Evolutionary conservation across 164 flowering plant genomes (phyloP), one percentile per base, ranked within the genome.

Genomic region (Pachysandra terminalis): DNA sequence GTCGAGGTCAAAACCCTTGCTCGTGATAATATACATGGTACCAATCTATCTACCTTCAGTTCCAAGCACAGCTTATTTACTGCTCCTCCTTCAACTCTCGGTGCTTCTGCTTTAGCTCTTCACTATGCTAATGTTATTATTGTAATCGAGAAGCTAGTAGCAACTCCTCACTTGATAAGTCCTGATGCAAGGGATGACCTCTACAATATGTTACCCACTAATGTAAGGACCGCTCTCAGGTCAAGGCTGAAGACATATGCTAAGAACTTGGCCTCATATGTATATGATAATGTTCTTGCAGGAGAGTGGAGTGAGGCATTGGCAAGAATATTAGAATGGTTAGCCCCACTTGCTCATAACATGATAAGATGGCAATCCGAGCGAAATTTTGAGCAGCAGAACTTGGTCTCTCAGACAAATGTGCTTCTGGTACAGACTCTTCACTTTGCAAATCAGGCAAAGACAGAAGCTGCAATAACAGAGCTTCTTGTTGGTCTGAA

Each of bases 301-400:
- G 80, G 73, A 45, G 93, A 91, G 69, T 91, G 96, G 94, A 86
- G 63, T 35, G 84, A 80, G 51, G 97, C 95, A 56, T 78, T 93
- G 78, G 37, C 81, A 16, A 68, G 76, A 32, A 88, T 86, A 71
- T 69, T 93, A 55, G 93, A 90, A 52, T 93, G 97, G 98, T 66
- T 93, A 61, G 86, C 86, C 8, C 98, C 98, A 21, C 90, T 93
- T 67, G 97, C 98, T 67, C 98, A 90, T 68, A 85, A 86, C 79
- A 93, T 86, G 88, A 85, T 93, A 66, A 85, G 89, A 69, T 93
- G 98, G 98, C 98, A 93, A 45, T 81, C 97, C n/a, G 97, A 89
- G 77, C 65, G 96, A 59, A 91, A 85, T 75, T 84, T 82, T 48
- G 98, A 91, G 82, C 96, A 93, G 80, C 96, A 88, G 73, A 84